Conservation (phyloP, 2,329 filamentous ascomycete species). For the Elsinoe fawcettii region DNA sequence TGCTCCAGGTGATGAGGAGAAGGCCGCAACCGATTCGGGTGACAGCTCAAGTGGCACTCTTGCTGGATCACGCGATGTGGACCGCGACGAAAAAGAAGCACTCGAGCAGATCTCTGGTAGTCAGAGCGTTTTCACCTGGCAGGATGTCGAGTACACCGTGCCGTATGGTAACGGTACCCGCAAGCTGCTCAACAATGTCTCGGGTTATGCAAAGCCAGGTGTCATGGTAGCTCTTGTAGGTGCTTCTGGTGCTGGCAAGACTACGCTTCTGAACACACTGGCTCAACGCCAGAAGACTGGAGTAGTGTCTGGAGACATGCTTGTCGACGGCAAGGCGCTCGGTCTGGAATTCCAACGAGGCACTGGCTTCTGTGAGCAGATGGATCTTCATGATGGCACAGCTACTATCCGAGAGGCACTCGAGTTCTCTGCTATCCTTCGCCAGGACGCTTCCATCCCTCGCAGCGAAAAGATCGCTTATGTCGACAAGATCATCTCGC, state of each 20-base stretch:
- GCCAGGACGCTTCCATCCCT: constrained; percentile 50
- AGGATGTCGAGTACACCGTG: constrained; percentile 63
- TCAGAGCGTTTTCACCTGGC: constrained; percentile 63
- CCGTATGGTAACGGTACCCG: constrained; percentile 57
- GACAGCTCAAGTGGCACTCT: constrained; percentile 26
- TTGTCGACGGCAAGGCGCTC: constrained; percentile 59
- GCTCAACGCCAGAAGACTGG: constrained; percentile 64
- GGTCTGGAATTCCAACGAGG: constrained; percentile 58
- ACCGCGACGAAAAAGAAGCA: constrained; percentile 34
- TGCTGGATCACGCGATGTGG: constrained; percentile 23
- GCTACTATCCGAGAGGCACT: constrained; percentile 61
- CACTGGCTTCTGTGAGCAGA: constrained; percentile 65
- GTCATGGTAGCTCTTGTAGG: constrained; percentile 75
- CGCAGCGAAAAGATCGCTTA: constrained; percentile 57
- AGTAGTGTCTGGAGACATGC: constrained; percentile 59
- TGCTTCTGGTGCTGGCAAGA: constrained; percentile 75
- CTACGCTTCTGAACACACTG: constrained; percentile 69
- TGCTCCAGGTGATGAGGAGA: constrained; percentile 52
- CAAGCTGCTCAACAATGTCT: constrained; percentile 60
- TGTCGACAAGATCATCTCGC: constrained; percentile 57
- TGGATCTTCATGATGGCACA: constrained; percentile 62
- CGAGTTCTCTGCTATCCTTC: constrained; percentile 59
- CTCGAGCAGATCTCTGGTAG: constrained; percentile 47
- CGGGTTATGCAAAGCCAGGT: constrained; percentile 72
- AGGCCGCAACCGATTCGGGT: constrained; percentile 28